These are phyloP conservation scores for Cercophora samala DNA, from an alignment of 495 filamentous ascomycete species.

Conservation along the genomic window DNA sequence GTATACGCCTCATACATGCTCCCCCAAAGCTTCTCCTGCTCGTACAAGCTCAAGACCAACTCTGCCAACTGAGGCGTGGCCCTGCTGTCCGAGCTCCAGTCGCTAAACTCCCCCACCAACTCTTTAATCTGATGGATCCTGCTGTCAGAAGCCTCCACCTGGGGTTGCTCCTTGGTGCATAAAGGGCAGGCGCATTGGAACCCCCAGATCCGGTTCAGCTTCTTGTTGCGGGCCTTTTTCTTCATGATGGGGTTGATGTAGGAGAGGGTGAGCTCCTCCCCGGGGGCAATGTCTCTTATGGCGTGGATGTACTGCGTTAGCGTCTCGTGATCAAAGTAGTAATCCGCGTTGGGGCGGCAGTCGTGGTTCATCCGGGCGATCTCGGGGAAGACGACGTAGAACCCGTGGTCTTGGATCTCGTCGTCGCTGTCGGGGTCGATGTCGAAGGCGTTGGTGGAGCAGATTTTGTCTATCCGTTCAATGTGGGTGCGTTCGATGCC, in stretches of 20 bases:
- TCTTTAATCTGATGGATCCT: slow-evolving; percentile 33
- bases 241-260: slow-evolving; percentile 40
- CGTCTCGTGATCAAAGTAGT: slow-evolving; percentile 36
- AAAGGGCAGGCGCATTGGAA: slow-evolving; percentile 39
- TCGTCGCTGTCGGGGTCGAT: slow-evolving; percentile 29
- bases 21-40: slow-evolving; percentile 38
- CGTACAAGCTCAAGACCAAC: slow-evolving; percentile 35
- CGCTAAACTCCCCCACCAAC: slow-evolving; percentile 29
- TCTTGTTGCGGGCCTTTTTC: slow-evolving; percentile 26
- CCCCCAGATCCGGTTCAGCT: slow-evolving; percentile 37
- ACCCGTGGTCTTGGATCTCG: slow-evolving; percentile 24
- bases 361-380: slow-evolving; percentile 46
- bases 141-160: slow-evolving; percentile 33
- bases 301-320: slow-evolving; percentile 40
- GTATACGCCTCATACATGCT: slow-evolving; percentile 38
- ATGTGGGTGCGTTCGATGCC: slow-evolving; percentile 12
- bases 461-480: slow-evolving; percentile 26
- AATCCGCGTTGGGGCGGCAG: slow-evolving; percentile 44
- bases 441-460: slow-evolving; percentile 37
- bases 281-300: slow-evolving; percentile 33
- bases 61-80: slow-evolving; percentile 38
- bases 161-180: slow-evolving; percentile 27
- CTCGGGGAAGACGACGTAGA: slow-evolving; percentile 33
- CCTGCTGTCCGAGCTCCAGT: slow-evolving; percentile 24
- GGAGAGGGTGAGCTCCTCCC: slow-evolving; percentile 40